phyloP scores from a whole-genome alignment of 2,329 filamentous ascomycete genomes.

The Mycosphaerella arachidis region DNA sequence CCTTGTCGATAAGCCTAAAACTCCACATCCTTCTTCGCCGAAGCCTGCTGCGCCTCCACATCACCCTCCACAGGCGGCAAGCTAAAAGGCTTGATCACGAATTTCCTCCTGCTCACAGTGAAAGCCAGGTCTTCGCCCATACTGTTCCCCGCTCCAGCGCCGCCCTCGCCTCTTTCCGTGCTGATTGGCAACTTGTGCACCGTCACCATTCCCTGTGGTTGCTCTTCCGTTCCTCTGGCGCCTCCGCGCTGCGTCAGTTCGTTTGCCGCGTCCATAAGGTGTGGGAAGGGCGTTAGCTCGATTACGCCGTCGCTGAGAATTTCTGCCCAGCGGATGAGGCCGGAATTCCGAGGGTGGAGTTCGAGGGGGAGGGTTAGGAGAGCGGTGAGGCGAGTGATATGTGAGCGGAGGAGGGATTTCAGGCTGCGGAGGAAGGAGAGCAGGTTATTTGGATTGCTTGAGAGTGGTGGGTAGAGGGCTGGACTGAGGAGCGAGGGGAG shows the following conservation, averaged over 20 bases:
- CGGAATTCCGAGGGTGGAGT: slow-evolving; percentile 70
- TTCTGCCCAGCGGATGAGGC: slow-evolving; percentile 81
- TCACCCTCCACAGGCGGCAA: slow-evolving; percentile 82
- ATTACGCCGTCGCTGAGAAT: slow-evolving; percentile 78
- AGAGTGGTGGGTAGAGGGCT: slow-evolving; percentile 68
- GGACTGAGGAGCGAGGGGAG: slow-evolving; percentile 84
- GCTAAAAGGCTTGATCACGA: slow-evolving; percentile 83
- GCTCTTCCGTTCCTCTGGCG: slow-evolving; percentile 61
- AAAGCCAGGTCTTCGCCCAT: slow-evolving; percentile 86
- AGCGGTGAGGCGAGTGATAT: slow-evolving; percentile 61
- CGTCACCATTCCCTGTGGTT: slow-evolving; percentile 78
- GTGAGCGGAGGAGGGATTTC: slow-evolving; percentile 66
- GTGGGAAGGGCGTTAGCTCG: slow-evolving; percentile 73
- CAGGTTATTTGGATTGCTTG: slow-evolving; percentile 66
- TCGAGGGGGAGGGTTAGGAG: slow-evolving; percentile 75
- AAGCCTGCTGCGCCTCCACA: slow-evolving; percentile 53
- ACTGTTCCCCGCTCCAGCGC: slow-evolving; percentile 56
- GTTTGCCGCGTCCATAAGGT: slow-evolving; percentile 50
- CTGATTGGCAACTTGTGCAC: slow-evolving; percentile 79
- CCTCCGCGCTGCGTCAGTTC: slow-evolving; percentile 42
- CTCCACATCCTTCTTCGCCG: slow-evolving; percentile 69
- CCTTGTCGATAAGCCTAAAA: slow-evolving; percentile 48
- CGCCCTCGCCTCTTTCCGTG: slow-evolving; percentile 83
- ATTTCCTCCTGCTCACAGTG: slow-evolving; percentile 74
- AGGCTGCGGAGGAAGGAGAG: slow-evolving; percentile 78